phyloP scores from a whole-genome alignment of 139 green algal species.

The Gonium pectorale region DNA sequence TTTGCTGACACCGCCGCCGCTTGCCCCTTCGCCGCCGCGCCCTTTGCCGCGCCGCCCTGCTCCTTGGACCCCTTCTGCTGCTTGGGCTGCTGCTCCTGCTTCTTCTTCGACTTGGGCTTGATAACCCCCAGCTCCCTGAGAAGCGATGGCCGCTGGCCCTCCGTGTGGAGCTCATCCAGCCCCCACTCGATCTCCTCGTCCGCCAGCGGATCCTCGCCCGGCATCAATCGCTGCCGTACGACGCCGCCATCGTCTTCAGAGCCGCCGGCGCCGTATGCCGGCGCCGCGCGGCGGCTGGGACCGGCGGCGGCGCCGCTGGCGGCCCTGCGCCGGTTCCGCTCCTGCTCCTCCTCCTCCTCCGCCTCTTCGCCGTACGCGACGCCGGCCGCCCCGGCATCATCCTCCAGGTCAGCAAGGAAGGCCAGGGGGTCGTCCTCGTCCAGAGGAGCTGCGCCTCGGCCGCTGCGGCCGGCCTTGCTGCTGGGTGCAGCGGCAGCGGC shows the following conservation, averaged over 20 bases:
- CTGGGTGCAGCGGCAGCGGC: background rate
- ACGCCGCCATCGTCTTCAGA: background rate
- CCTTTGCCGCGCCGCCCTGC: too few relatives aligned
- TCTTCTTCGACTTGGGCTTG: background rate
- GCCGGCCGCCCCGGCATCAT: conserved; percentile 7
- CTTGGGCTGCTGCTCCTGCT: background rate
- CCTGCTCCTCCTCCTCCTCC: conserved; percentile 2
- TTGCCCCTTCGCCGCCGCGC: background rate
- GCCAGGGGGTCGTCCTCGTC: conserved; percentile 38
- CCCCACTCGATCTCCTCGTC: conserved; percentile 52
- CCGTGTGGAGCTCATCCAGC: conserved; percentile 40
- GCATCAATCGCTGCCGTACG: background rate
- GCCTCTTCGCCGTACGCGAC: background rate
- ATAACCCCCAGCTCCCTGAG: conserved; percentile 39
- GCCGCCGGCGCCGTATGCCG: conserved; percentile 1
- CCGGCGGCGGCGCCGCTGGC: conserved; percentile 3
- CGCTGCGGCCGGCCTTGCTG: background rate
- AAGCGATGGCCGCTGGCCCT: conserved; percentile 25
- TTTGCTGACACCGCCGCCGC: too few relatives aligned
- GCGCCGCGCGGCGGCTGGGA: background rate
- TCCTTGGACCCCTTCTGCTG: too few relatives aligned
- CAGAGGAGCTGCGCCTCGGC: background rate
- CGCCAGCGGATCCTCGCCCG: background rate
- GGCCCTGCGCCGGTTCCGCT: background rate
- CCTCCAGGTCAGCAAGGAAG: background rate